Conservation (phyloP, 352 stramenopile genomes). For the Globisporangium echinulatum region DNA sequence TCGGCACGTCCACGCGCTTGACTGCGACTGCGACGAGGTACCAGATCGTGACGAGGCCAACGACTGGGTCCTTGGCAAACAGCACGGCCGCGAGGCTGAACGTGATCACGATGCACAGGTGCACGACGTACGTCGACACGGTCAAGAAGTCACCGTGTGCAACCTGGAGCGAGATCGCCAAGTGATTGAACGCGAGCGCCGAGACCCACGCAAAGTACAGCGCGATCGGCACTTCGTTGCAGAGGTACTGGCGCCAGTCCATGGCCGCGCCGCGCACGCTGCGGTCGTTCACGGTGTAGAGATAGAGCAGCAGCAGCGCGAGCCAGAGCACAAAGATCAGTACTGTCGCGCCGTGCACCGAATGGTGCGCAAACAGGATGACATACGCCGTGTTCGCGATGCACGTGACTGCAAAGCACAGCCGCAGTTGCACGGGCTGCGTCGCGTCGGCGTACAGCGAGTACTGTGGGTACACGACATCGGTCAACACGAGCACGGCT, state of each 20-base stretch:
- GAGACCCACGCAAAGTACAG: conserved; percentile 81
- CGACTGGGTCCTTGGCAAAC: conserved; percentile 57
- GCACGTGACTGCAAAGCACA: conserved; percentile 60
- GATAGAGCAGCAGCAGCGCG: conserved; percentile 64
- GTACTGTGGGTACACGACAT: conserved; percentile 55
- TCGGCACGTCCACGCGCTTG: conserved; percentile 43
- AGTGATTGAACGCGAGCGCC: conserved; percentile 48
- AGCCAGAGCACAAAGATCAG: conserved; percentile 69
- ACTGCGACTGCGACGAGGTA: conserved; percentile 59
- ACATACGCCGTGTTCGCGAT: conserved; percentile 66
- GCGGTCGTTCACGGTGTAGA: conserved; percentile 76
- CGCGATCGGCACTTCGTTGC: conserved; percentile 67
- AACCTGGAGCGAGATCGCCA: conserved; percentile 66
- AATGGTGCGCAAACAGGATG: conserved; percentile 44
- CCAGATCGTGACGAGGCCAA: conserved; percentile 59
- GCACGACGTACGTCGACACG: conserved; percentile 57
- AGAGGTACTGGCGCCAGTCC: conserved; percentile 67
- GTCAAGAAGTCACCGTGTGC: conserved; percentile 38
- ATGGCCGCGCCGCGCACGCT: conserved; percentile 25
- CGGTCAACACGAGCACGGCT: conserved; percentile 49
- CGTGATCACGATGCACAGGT: conserved; percentile 52
- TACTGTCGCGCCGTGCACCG: conserved; percentile 47
- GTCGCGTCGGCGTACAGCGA: conserved; percentile 71
- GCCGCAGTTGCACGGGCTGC: conserved; percentile 51
- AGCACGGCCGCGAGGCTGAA: conserved; percentile 49